Evolutionary conservation across 148 eudicot genomes (phyloP).

Genomic region (Fallopia convolvulus): DNA sequence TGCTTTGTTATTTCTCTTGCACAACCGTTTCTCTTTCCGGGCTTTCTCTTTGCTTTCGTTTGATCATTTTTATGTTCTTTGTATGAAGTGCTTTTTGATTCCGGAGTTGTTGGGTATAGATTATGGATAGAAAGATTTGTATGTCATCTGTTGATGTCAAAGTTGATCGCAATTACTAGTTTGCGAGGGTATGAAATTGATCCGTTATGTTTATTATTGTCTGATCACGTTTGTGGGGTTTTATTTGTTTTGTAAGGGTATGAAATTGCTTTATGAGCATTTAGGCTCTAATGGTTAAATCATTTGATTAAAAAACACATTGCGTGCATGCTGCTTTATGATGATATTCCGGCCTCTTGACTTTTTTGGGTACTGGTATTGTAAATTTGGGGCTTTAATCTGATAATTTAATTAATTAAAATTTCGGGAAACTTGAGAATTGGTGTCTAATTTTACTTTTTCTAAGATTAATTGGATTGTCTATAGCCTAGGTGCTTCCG

Average conservation of each 20-base stretch:
- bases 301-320: background rate
- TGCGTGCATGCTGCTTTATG: background rate
- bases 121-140: background rate
- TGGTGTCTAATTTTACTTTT: background rate
- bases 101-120: background rate
- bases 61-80: background rate
- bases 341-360: background rate
- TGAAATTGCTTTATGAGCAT: background rate
- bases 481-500: background rate
- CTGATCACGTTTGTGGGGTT: background rate
- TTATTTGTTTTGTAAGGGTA: too few relatives aligned
- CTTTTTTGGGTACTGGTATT: background rate
- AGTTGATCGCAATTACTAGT: too few relatives aligned
- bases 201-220: background rate
- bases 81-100: background rate
- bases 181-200: too few relatives aligned
- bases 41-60: background rate
- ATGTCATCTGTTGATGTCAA: too few relatives aligned
- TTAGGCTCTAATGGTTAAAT: background rate
- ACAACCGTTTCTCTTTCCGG: background rate
- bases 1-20: background rate
- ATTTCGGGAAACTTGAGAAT: too few relatives aligned
- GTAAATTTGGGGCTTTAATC: background rate
- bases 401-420: background rate
- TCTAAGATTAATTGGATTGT: background rate